Evolutionary conservation across 805 yeast genomes (phyloP), one percentile per base, ranked within the genome.

Genomic region (Myxozyma neotropica): DNA sequence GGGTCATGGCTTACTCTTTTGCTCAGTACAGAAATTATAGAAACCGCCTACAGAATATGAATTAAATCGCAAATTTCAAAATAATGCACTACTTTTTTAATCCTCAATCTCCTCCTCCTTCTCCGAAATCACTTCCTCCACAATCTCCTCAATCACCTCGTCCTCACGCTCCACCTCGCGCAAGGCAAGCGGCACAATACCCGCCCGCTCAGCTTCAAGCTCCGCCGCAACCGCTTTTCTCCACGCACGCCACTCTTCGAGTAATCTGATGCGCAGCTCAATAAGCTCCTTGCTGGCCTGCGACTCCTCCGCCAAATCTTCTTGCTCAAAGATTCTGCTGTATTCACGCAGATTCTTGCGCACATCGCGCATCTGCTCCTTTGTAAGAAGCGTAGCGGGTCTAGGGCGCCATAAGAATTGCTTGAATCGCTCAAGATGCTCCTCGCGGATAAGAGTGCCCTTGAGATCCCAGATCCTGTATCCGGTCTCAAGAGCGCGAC

Each of bases 401-500:
- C 99, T 86, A 70, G 98, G 98, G 80, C 99, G 88, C 99, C 99
- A 94, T 63, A 83, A 79, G 70, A 93, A 89, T 63, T 88, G 92
- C 77, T 85, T 88, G 83, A 94, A 90, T 57, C 86, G 88, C 69
- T 89, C 94, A 62, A 89, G 74, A 24, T 81, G 74, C 71, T 92
- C 96, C 69, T 88, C 94, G 68, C 86, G 84, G 61, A 89, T 74
- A 66, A 85, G 67, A 67, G 79, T 80, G 70, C 99, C 99, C 51
- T 88, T 86, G 74, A 89, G 81, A 73, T 91, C 95, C 77, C 80
- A 92, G 65, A 94, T 77, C 74, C 84, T 89, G 83, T 85, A 94
- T 65, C 99, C 99, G 70, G 92, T 90, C 72, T 89, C 96, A 64
- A 88, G 80, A 69, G 85, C 82, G 71, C 88, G 94, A 68, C 87